Conservation (phyloP, 2,329 filamentous ascomycete species). For the Sclerotinia glacialis region DNA sequence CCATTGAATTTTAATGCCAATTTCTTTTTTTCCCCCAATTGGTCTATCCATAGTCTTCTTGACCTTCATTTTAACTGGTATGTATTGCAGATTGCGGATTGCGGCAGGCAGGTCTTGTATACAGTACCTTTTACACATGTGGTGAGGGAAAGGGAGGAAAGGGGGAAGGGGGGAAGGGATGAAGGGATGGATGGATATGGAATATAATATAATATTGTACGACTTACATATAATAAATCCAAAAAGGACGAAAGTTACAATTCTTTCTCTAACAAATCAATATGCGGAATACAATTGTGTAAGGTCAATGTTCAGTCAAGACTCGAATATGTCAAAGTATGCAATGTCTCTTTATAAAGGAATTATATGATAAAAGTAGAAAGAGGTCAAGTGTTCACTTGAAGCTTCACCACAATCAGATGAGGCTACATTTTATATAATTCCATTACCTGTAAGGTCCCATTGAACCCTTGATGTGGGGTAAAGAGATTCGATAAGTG, state of each 20-base stretch:
- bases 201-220: background rate
- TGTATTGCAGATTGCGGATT: slow-evolving; percentile 13
- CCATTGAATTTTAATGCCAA: background rate
- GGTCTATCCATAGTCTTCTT: background rate
- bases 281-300: background rate
- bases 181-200: background rate
- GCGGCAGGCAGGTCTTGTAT: slow-evolving; percentile 17
- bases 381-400: slow-evolving; percentile 22
- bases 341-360: background rate
- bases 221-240: slow-evolving; percentile 14
- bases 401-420: background rate
- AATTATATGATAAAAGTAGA: background rate
- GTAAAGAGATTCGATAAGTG: background rate
- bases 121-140: slow-evolving; percentile 1
- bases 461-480: slow-evolving; percentile 14
- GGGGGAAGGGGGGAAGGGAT: too few relatives aligned
- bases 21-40: background rate
- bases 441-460: slow-evolving; percentile 9
- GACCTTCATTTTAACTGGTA: background rate
- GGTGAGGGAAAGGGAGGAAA: background rate
- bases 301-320: background rate
- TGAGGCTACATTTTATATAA: slow-evolving; percentile 19
- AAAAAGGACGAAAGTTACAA: background rate
- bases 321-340: background rate
- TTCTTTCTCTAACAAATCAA: background rate